A percentile compares a stretch with the other conserved stretches of the same genome.
Evolutionary conservation across 2,329 filamentous ascomycete species (phyloP).

Genomic region (Nannizzia gypsea): DNA sequence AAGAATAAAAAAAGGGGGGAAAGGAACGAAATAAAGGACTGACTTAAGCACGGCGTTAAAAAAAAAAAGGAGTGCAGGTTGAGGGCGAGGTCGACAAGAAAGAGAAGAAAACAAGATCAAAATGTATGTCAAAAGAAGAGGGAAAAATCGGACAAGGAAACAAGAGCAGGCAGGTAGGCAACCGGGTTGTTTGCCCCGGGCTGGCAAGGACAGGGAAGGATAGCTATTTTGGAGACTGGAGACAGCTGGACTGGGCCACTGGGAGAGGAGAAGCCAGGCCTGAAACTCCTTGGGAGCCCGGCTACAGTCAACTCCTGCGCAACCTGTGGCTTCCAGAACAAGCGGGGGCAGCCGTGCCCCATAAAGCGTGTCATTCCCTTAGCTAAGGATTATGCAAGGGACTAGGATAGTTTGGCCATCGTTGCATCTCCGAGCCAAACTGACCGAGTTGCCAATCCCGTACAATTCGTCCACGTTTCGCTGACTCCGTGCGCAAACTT

Average conservation of each 20-base stretch:
- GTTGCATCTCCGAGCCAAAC: slow-evolving; percentile 1
- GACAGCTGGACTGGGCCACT: neutral
- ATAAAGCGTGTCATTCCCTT: slow-evolving; percentile 4
- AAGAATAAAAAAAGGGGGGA: neutral
- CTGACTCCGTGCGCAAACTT: slow-evolving; percentile 3
- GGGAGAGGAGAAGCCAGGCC: neutral
- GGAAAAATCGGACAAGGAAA: slow-evolving; percentile 5
- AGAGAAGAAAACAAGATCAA: neutral
- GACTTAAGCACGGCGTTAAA: neutral
- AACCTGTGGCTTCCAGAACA: slow-evolving; percentile 5
- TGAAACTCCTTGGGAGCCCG: neutral
- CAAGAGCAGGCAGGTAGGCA: slow-evolving; percentile 7
- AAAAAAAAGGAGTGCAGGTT: neutral
- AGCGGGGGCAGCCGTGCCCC: slow-evolving; percentile 2
- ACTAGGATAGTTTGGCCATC: neutral
- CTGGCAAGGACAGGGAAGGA: neutral
- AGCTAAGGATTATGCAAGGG: slow-evolving; percentile 4
- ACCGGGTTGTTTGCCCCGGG: neutral
- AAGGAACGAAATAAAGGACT: neutral
- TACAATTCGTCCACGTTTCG: slow-evolving; percentile 5
- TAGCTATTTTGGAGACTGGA: slow-evolving; percentile 1
- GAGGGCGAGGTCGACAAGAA: neutral
- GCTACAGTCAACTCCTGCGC: neutral
- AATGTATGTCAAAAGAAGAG: neutral
- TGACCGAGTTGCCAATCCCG: neutral